Conservation (phyloP, 352 stramenopile species). For the Lagenidium sp. region DNA sequence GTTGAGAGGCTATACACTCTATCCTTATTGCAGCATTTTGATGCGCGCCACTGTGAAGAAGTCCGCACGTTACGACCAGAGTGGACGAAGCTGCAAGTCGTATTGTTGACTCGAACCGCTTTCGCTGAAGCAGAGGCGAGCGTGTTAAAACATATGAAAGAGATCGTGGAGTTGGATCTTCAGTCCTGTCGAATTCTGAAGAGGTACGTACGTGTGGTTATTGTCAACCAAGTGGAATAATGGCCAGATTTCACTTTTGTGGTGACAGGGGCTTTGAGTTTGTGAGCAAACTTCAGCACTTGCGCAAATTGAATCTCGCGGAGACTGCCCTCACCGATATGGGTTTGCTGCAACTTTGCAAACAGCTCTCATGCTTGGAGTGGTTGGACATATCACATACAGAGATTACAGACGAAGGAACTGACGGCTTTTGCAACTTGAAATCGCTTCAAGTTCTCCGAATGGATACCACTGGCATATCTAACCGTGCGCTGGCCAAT, state of each 20-base stretch:
- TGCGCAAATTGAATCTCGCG: slow-evolving; percentile 45
- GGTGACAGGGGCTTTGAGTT: slow-evolving; percentile 51
- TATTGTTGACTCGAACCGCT: slow-evolving; percentile 45
- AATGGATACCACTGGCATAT: slow-evolving; percentile 56
- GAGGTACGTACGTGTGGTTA: slow-evolving; percentile 21
- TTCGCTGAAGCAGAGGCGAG: slow-evolving; percentile 59
- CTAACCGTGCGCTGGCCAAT: slow-evolving; percentile 46
- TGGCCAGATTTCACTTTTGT: background rate
- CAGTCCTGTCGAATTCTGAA: slow-evolving; percentile 60
- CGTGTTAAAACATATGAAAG: slow-evolving; percentile 37
- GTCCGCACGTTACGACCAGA: slow-evolving; percentile 37
- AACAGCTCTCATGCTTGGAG: slow-evolving; percentile 24
- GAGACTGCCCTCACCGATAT: slow-evolving; percentile 56
- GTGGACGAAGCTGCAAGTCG: slow-evolving; percentile 41
- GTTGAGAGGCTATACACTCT: slow-evolving; percentile 32
- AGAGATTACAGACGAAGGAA: slow-evolving; percentile 53
- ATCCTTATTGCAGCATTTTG: slow-evolving; percentile 42
- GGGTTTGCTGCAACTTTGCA: slow-evolving; percentile 55
- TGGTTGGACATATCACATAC: slow-evolving; percentile 61
- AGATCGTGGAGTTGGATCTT: slow-evolving; percentile 55
- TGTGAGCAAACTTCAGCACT: slow-evolving; percentile 37
- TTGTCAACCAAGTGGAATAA: background rate
- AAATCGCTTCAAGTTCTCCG: slow-evolving; percentile 45
- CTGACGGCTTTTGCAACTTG: slow-evolving; percentile 33
- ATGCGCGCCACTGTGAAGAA: slow-evolving; percentile 54